Evolutionary conservation across 164 flowering plant genomes (phyloP), one percentile per base, ranked within the genome.

Genomic region (Sedum album): DNA sequence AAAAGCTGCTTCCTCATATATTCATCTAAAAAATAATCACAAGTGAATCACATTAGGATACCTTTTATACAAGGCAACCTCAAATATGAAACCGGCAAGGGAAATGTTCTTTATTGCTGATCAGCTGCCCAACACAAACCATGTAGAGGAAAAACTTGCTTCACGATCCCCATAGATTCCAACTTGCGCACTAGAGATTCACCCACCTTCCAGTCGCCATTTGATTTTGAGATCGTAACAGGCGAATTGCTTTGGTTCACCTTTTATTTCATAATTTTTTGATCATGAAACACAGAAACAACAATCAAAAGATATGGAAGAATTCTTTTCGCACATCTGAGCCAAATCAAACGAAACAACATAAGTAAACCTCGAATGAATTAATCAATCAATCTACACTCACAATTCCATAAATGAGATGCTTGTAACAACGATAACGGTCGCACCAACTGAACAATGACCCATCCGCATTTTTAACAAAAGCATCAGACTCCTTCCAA

Each of bases 371-470:
- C n/a, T 23, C 8, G 0, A 35, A 33, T 18, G 33, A 6, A 49
- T 21, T 31, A 31, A 39, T 8, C 13, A 39, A 39, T 14, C 20
- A 26, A 36, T 36, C 33, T 55, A 33, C n/a, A 84, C 98, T 82
- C 72, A 93, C 98, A 78, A 87, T 83, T 69, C 87, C 93, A 74
- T 89, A 79, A 36, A 94, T 75, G 68, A 94, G 75, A 74, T 88
- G 88, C 33, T 70, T 73, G 79, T 84, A 91, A 81, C 97, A 91
- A 60, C 69, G 85, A 62, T 76, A 88, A 61, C 98, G 88, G 76
- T 94, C 98, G 70, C 83, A 82, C 98, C 98, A 94, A 77, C 89
- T 91, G 76, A 94, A 94, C 79, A 94, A 76, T n/a, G 96, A 84
- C 31, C 92, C 96, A 83, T 91, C 95, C 55, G 93, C 87, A 74